Base-by-base conservation (phyloP, 495 filamentous ascomycete species). In the Parmelia sp. region DNA sequence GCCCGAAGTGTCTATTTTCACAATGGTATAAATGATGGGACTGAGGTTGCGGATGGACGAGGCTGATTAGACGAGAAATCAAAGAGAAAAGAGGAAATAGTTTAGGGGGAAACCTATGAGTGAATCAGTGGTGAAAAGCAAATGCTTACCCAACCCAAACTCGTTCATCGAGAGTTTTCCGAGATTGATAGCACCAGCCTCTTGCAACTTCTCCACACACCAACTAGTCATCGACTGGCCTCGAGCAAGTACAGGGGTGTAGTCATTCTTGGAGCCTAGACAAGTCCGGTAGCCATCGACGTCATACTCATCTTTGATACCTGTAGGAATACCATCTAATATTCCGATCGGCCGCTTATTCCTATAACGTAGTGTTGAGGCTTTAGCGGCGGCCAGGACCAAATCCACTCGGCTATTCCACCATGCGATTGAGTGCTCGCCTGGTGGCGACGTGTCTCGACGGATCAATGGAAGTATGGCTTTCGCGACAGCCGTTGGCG, bases 161-260 rank as follows among this genome's bases (percentile, higher is more conserved):
- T 97, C 92, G 73, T 96, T 91, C 92, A 96, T 96, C 44, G 84
- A 92, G 36, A 85, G 82, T 75, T 94, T 96, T 19, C 91, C 92
- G 59, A 96, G 74, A 25, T 96, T 78, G 49, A 96, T 82, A 17
- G 86, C 91, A 4, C 93, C 93, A 0, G 85, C 86, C 51, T 93
- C 88, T 67, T 87, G 78, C 76, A 88, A 82, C 76, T 89, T 84
- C 71, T 78, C 78, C 25, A 91, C 83, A 65, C 88, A 90, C 90
- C 90, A 96, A 8, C 80, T 80, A 1, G 86, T 89, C 4, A 27
- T 40, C 19, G 56, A 58, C 56, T 58, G 56, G 27, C 56, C 31
- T 8, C 77, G 77, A 58, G 79, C 79, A 36, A 79, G 74, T 19
- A 79, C 69, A 17, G 73, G 70, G 23, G 63, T 71, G 63, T 84